Evolutionary conservation across 192 early-diverging fungal species (phyloP).

Genomic region (Coemansia sp.): DNA sequence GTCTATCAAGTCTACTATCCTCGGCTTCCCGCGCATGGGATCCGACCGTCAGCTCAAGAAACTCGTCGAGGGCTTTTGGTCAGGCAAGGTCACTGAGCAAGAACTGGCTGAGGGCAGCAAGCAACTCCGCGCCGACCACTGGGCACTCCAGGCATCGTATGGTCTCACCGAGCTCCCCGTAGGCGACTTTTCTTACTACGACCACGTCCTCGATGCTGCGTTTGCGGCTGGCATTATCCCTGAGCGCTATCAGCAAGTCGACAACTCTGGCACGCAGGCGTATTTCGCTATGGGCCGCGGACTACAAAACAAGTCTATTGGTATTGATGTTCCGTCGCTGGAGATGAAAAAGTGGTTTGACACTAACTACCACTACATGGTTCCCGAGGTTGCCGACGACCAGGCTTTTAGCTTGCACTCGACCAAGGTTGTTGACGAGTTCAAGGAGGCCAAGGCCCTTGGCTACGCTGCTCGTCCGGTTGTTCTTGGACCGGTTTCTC

Average conservation of each 20-base stretch:
- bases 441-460: slow-evolving; percentile 85
- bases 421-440: slow-evolving; percentile 79
- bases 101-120: slow-evolving; percentile 68
- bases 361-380: slow-evolving; percentile 95
- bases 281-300: slow-evolving; percentile 99
- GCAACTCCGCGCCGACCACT: slow-evolving; percentile 70
- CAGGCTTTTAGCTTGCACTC: slow-evolving; percentile 70
- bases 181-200: slow-evolving; percentile 96
- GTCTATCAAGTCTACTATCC: slow-evolving; percentile 53
- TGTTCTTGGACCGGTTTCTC: slow-evolving; percentile 86
- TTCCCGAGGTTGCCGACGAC: slow-evolving; percentile 78
- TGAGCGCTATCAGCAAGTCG: slow-evolving; percentile 63
- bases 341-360: slow-evolving; percentile 99
- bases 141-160: slow-evolving; percentile 67
- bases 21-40: slow-evolving; percentile 93
- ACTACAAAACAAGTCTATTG: slow-evolving; percentile 71
- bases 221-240: slow-evolving; percentile 65
- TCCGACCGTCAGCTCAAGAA: slow-evolving; percentile 96
- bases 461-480: slow-evolving; percentile 92
- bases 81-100: slow-evolving; percentile 73
- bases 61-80: slow-evolving; percentile 92
- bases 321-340: slow-evolving; percentile 88
- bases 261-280: slow-evolving; percentile 68
- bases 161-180: slow-evolving; percentile 85
- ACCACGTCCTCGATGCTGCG: slow-evolving; percentile 79